Base-by-base conservation (phyloP, 2,329 filamentous ascomycete species). In the Fusarium sp. region DNA sequence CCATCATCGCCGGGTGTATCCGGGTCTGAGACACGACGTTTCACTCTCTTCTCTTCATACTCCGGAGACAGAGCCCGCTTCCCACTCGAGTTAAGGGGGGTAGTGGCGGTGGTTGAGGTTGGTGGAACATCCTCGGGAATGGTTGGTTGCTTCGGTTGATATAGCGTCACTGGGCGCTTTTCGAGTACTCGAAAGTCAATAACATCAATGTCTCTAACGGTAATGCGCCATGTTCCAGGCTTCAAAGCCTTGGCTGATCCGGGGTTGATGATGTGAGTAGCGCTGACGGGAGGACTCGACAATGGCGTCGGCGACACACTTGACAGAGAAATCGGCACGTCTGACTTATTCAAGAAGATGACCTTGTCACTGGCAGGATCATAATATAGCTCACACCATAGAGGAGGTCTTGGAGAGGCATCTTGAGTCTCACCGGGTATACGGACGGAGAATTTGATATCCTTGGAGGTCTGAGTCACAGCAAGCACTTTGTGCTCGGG, bases 351-450 rank as follows among this genome's bases (percentile, higher is more conserved):
- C 54, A 84, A 76, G 27, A 89, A 82, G 62, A 89, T 86, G 70
- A 87, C 83, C 75, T 85, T 84, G 75, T 89, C 87, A 78, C 86
- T 88, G 67, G 83, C 80, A 18, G 87, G 86, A 75, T 89, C 85
- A 70, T 88, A 89, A 71, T 88, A 89, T 38, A 89, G 79, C 75
- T 88, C 86, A 75, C 86, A 88, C 85, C 85, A 88, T n/a, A 89
- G 72, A 7, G 84, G 82, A 18, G 85, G 85, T 18, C 84, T 79
- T 10, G 80, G 76, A 11, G 77, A 79, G 46, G 82, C 81, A 61
- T 84, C 81, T 43, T 80, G 78, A 53, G 78, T 80, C 59, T 85
- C 83, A 18, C 82, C 82, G 7, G 86, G 87, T 60, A 89, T 86
- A 52, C 84, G 81, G 65, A 89, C 85, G 41, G 85, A 85, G 73